Base-by-base conservation (phyloP, 768 basidiomycete genomes). In the Boletus barrowsii region DNA sequence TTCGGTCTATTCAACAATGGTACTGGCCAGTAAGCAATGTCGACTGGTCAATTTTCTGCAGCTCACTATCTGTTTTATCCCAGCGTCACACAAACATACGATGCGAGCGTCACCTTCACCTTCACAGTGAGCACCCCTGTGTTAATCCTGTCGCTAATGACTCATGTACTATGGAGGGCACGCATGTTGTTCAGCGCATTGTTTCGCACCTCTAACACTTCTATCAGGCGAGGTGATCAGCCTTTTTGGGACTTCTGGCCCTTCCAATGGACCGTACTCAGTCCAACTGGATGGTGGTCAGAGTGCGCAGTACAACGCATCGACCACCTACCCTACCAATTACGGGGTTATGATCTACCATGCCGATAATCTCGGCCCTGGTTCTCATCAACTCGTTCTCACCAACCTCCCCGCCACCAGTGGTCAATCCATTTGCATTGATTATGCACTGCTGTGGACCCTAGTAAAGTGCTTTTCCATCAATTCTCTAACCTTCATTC, bases 231-330 rank as follows among this genome's bases (percentile, higher is more conserved):
- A 76, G 44, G 74, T 71, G 7, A 67, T 82, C 9, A 75, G 74
- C 5, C 53, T 81, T 11, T 80, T 73, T 41, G 78, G 79, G 14
- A 72, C 77, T 18, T 69, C 76, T 1, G 71, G 75, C 5, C 72
- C 75, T 4, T 50, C 56, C 4, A 69, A 68, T 41, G 68, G 74
- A 29, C 66, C 64, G 1, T 79, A 75, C 52, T 63, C 66, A 0
- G 69, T 67, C 22, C 67, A 73, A 43, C 35, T 79, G 42, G 76
- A 78, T 35, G 67, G 65, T n/a, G 68, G 68, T 5, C 36, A 58
- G 10, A n/a, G 58, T 2, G 18, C 40, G 18, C 37, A 47, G 0
- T 69, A 68, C 26, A 64, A 66, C 26, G 64, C 62, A 35, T 47
- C 65, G 18, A 59, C 32, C 4, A 26, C 11, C 39, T 62, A 47